Percentiles rank a stretch among this genome's conserved stretches.
These are phyloP conservation scores for Blepharisma undulans DNA, from an alignment of 169 alveolate genomes.

Conservation along the genomic window DNA sequence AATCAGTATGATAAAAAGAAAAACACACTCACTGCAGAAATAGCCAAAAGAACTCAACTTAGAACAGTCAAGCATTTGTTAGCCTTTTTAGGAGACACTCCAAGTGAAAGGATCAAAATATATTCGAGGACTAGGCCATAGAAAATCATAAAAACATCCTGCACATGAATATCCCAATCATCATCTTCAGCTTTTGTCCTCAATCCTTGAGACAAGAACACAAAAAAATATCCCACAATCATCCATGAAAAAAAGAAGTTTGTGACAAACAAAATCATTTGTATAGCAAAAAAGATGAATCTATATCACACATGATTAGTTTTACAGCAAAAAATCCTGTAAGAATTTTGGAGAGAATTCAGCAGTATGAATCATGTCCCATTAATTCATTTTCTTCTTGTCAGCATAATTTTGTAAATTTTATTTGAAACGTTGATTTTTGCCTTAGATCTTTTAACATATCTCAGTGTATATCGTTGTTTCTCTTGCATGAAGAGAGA, in stretches of 20 bases:
- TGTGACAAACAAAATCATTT: not conserved
- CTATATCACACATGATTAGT: not conserved
- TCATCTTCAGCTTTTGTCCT: not conserved
- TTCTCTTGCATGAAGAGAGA: slow-evolving; percentile 16
- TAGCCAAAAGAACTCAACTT: not conserved
- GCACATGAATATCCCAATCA: not conserved
- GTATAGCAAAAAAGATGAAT: not conserved
- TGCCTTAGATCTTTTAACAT: slow-evolving; percentile 35
- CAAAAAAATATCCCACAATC: slow-evolving; percentile 45
- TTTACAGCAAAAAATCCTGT: not conserved
- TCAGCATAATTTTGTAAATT: not conserved
- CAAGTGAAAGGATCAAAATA: not conserved
- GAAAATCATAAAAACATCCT: not conserved
- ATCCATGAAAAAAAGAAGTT: slow-evolving; percentile 16
- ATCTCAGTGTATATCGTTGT: slow-evolving; percentile 9
- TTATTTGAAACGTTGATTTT: slow-evolving; percentile 44
- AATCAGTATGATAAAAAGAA: not conserved
- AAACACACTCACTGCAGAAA: not conserved
- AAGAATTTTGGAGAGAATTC: slow-evolving; percentile 16
- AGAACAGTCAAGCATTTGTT: not conserved
- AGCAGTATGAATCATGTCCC: slow-evolving; percentile 44
- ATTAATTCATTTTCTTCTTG: slow-evolving; percentile 44
- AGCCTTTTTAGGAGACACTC: not conserved
- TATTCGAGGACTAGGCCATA: not conserved
- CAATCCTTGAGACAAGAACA: not conserved